Conservation (phyloP, 2,329 filamentous ascomycete species). For the Fusarium verrucosum region DNA sequence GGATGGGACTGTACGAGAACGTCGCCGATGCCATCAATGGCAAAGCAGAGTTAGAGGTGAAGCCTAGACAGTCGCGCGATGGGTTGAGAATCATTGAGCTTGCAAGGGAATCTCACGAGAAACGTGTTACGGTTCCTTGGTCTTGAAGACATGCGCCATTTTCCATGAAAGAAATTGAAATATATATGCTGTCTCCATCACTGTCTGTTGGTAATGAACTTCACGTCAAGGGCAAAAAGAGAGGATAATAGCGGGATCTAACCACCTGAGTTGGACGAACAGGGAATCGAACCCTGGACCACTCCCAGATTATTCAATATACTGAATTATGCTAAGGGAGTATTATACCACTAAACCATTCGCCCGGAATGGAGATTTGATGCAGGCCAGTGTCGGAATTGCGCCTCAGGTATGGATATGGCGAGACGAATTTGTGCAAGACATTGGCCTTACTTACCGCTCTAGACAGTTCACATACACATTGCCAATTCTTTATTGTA, state of each 20-base stretch:
- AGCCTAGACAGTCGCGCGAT: constrained; percentile 51
- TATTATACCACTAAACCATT: constrained; percentile 34
- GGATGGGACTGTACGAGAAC: constrained; percentile 54
- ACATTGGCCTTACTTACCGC: no score
- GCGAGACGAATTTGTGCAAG: no score
- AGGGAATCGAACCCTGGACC: constrained; percentile 32
- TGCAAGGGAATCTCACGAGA: constrained; percentile 52
- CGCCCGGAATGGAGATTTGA: constrained; percentile 11
- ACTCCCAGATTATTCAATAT: constrained; percentile 7
- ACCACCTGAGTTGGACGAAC: constrained; percentile 17
- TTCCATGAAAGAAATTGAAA: no score
- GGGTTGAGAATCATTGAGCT: constrained; percentile 51
- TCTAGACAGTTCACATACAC: no score
- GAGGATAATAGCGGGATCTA: constrained; percentile 1
- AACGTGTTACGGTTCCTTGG: constrained; percentile 46
- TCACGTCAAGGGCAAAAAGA: neutral
- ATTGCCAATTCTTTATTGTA: no score
- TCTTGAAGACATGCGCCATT: neutral
- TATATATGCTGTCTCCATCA: no score
- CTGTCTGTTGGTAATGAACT: no score
- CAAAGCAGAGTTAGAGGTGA: constrained; percentile 51
- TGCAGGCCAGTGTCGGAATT: rapidly evolving
- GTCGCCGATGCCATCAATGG: constrained; percentile 51
- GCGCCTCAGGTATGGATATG: rapidly evolving
- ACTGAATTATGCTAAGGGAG: constrained; percentile 24